A percentile compares a stretch with the other conserved stretches of the same genome.
Conservation (phyloP, 2,329 filamentous ascomycete species). For the Keithomyces neogunnii region DNA sequence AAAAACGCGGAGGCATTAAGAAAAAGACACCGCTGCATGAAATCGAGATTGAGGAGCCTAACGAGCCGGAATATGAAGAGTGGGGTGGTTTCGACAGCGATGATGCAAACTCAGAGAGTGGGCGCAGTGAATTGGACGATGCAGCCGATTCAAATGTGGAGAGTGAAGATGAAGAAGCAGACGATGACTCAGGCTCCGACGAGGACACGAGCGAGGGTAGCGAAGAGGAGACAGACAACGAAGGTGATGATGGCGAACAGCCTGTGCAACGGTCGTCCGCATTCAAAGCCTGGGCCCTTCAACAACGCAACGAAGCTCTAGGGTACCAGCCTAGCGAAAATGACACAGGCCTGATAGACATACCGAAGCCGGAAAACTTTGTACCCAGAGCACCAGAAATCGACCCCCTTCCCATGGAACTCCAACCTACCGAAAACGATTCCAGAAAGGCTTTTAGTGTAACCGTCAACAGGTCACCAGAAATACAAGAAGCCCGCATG, state of each 20-base stretch:
- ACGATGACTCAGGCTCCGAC: conserved; percentile 14
- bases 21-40: conserved; percentile 37
- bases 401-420: conserved; percentile 60
- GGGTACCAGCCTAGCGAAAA: conserved; percentile 48
- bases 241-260: conserved; percentile 13
- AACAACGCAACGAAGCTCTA: conserved; percentile 75
- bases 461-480: conserved; percentile 56
- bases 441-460: conserved; percentile 71
- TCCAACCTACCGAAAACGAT: conserved; percentile 50
- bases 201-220: conserved; percentile 16
- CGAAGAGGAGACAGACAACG: conserved; percentile 21
- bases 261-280: conserved; percentile 43
- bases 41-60: conserved; percentile 30
- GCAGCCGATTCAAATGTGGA: conserved; percentile 12
- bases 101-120: conserved; percentile 14
- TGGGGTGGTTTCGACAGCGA: conserved; percentile 56
- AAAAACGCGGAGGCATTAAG: conserved; percentile 57
- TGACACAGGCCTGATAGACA: conserved; percentile 34
- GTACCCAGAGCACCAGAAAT: conserved; percentile 58
- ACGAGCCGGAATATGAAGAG: conserved; percentile 36
- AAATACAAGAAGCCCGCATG: conserved; percentile 70
- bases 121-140: not conserved
- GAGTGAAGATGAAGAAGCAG: conserved; percentile 7
- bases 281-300: conserved; percentile 90
- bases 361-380: conserved; percentile 54